Base-by-base conservation (phyloP, 75 land plant genomes). In the Chamaecyparis obtusa region DNA sequence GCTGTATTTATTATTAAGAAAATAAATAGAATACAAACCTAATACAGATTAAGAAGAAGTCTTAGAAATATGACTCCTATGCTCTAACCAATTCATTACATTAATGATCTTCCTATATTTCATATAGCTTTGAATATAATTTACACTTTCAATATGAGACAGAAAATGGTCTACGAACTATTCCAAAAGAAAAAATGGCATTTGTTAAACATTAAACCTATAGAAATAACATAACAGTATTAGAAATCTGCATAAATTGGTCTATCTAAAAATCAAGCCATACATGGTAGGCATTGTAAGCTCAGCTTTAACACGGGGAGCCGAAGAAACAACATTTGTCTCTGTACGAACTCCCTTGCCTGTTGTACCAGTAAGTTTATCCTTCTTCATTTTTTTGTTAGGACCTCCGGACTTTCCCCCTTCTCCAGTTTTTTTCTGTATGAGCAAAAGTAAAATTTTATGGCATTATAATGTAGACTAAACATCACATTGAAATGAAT, bases 271-370 rank as follows among this genome's bases (percentile, higher is more conserved):
- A 35, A 57, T 48, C 30, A 77, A 4, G 3, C 27, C 89, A 86
- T 96, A 96, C 97, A 94, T 89, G n/a, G 90, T 41, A 10, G 99
- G 99, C 90, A 97, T 88, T 43, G 97, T 51, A 37, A 98, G 95
- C 89, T 97, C 99, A 56, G 99, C 85, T 86, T 98, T 98, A 35
- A 98, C 99, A 79, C 96, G 94, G 54, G 99, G 99, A 60, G 93
- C 99, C 55, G 72, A 74, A 21, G 92, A 82, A 37, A 88, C 92
- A 48, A 91, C 85, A 60, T 87, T 90, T 24, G 93, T 76, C 86
- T 97, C 99, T 48, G 94, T 84, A 19, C 95, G 92, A 1, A 88
- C 84, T 85, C 87, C 84, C 89, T 93, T 95, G 69, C 95, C 97
- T 37, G 91, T 86, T 75, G 95, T 87, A 85, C 93, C 91, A 27